Evolutionary conservation across 164 flowering plant species (phyloP).

Genomic region (Berberis vulgaris): DNA sequence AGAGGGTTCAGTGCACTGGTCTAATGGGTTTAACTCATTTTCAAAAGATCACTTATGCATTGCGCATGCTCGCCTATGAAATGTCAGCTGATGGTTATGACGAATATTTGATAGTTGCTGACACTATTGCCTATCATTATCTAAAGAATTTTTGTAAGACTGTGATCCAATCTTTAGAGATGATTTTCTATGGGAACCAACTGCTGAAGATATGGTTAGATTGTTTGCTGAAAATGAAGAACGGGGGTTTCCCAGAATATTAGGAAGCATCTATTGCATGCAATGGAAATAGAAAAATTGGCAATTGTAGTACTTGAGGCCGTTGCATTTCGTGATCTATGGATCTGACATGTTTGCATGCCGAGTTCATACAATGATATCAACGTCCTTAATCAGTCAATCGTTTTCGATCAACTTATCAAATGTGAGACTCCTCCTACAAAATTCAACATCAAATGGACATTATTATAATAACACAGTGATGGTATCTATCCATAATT

Average conservation of each 20-base stretch:
- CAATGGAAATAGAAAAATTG: neutral
- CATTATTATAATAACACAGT: neutral
- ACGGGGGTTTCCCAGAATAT: neutral
- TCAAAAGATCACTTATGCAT: neutral
- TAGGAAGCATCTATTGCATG: neutral
- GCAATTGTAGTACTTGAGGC: neutral
- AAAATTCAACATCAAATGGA: neutral
- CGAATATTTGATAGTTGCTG: neutral
- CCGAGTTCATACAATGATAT: neutral
- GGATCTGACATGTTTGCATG: neutral
- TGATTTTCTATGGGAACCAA: neutral
- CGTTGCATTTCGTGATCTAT: neutral
- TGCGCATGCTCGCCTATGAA: neutral
- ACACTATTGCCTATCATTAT: neutral
- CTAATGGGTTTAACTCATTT: no score
- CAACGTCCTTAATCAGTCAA: neutral
- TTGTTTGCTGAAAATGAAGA: neutral
- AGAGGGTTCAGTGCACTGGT: no score
- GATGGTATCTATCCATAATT: neutral
- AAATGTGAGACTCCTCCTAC: neutral
- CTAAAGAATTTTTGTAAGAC: neutral
- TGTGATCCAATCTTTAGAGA: neutral
- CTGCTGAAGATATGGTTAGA: neutral
- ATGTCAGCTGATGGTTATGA: neutral
- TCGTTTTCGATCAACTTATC: neutral